Percentiles rank a stretch among this genome's conserved stretches.
These are phyloP conservation scores for Solanum arcanum DNA, from an alignment of 257 asterid species.

Conservation along the genomic window DNA sequence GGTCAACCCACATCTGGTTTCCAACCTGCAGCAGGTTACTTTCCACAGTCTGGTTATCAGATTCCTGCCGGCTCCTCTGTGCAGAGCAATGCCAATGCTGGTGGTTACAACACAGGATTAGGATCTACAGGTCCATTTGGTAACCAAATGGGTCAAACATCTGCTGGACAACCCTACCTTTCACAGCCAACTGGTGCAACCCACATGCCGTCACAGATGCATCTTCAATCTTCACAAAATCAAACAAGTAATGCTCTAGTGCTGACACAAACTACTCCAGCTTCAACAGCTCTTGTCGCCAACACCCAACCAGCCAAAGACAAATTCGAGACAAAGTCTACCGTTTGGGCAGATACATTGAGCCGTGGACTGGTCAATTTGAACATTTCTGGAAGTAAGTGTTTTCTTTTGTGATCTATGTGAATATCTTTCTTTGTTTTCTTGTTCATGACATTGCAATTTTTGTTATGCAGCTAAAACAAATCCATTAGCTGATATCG, in stretches of 20 bases:
- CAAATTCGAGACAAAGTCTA: constrained; percentile 87
- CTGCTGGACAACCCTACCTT: constrained; percentile 24
- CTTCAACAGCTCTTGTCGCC: constrained; percentile 34
- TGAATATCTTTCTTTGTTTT: neutral
- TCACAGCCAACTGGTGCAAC: constrained; percentile 27
- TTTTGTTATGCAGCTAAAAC: constrained; percentile 61
- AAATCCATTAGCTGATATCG: constrained; percentile 80
- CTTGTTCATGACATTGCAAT: neutral
- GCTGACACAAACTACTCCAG: constrained; percentile 21
- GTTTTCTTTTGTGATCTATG: neutral
- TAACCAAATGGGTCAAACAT: constrained; percentile 20
- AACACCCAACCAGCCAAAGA: constrained; percentile 54
- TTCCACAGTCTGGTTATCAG: constrained; percentile 20
- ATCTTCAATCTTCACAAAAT: constrained; percentile 29
- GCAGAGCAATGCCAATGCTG: constrained; percentile 38
- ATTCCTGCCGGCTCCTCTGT: constrained; percentile 11
- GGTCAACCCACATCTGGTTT: constrained; percentile 30
- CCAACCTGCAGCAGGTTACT: constrained; percentile 20
- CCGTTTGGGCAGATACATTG: constrained; percentile 95
- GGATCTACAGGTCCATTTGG: constrained; percentile 24
- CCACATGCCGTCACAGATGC: constrained; percentile 32
- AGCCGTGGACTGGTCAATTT: constrained; percentile 93
- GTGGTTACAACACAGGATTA: constrained; percentile 33
- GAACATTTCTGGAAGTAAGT: constrained; percentile 92
- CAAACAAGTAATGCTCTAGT: constrained; percentile 22